Evolutionary conservation across 208 protist species (phyloP).

Genomic region (Trypanosoma congolense): DNA sequence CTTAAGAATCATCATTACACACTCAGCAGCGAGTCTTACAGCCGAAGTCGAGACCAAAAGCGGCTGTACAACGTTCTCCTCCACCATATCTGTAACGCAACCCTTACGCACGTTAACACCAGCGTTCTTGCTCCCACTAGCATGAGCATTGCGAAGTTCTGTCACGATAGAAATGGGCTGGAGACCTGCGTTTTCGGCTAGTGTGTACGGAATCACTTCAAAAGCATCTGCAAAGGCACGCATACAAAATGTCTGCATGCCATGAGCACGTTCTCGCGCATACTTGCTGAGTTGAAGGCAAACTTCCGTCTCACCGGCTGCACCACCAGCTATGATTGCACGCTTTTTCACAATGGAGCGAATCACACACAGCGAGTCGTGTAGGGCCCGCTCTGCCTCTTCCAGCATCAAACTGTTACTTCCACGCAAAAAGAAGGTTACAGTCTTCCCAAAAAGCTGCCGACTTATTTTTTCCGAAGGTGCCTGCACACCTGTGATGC

Average conservation of each 20-base stretch:
- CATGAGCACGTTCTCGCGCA: conserved; percentile 79
- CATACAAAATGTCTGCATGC: conserved; percentile 92
- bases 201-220: conserved; percentile 98
- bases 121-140: conserved; percentile 79
- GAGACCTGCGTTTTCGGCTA: conserved; percentile 99
- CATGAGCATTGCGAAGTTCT: conserved; percentile 95
- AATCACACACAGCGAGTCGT: conserved; percentile 99
- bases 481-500: conserved; percentile 91
- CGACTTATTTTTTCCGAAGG: conserved; percentile 35
- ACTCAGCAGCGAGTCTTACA: conserved; percentile 97
- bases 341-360: conserved; percentile 98
- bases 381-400: conserved; percentile 97
- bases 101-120: conserved; percentile 97
- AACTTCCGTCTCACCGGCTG: conserved; percentile 96
- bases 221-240: conserved; percentile 96
- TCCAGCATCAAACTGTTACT: conserved; percentile 97
- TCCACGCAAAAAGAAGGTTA: conserved; percentile 95
- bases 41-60: conserved; percentile 94
- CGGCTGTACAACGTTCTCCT: conserved; percentile 98
- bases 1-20: conserved; percentile 98
- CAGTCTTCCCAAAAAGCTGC: conserved; percentile 89
- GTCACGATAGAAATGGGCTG: conserved; percentile 98
- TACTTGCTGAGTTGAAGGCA: conserved; percentile 88
- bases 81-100: conserved; percentile 96
- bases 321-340: conserved; percentile 94